Percentiles rank a stretch among this genome's conserved stretches.
phyloP scores from a whole-genome alignment of 1,284 basidiomycete genomes.

The Moniliophthora roreri region DNA sequence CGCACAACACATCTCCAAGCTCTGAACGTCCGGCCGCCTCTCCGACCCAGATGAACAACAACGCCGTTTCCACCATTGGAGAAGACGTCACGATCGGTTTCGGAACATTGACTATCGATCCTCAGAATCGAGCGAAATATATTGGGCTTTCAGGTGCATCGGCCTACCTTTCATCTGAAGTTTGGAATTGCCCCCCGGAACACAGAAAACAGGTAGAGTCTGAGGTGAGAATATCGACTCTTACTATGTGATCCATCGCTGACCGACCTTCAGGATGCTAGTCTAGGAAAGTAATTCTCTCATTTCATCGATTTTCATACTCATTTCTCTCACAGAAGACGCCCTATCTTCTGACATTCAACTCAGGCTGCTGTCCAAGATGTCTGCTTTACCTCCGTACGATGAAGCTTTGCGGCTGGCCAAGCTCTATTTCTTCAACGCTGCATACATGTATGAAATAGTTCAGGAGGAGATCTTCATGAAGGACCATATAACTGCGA shows the following conservation, averaged over 20 bases:
- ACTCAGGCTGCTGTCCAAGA: constrained; percentile 14
- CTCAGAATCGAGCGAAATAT: constrained; percentile 23
- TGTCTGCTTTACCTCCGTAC: constrained; percentile 18
- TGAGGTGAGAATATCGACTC: background rate
- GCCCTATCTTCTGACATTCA: constrained; percentile 7
- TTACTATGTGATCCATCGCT: background rate
- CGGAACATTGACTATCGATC: constrained; percentile 25
- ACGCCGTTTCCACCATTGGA: too few species aligned
- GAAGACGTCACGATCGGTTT: constrained; percentile 22
- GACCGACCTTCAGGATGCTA: background rate
- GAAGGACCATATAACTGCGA: constrained; percentile 17
- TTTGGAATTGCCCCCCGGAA: background rate
- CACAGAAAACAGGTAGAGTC: background rate
- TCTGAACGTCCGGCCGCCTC: background rate
- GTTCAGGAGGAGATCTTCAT: constrained; percentile 21
- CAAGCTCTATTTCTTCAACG: constrained; percentile 19
- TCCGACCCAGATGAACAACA: constrained; percentile 6
- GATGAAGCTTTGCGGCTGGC: constrained; percentile 20
- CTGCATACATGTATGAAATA: constrained; percentile 23
- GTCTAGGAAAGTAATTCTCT: background rate
- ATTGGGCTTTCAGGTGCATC: constrained; percentile 23
- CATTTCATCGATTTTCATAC: background rate
- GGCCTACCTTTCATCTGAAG: constrained; percentile 16
- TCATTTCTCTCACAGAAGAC: background rate
- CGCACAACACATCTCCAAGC: background rate